Base-by-base conservation (phyloP, 805 yeast genomes). In the Sporopachydermia quercuum region DNA sequence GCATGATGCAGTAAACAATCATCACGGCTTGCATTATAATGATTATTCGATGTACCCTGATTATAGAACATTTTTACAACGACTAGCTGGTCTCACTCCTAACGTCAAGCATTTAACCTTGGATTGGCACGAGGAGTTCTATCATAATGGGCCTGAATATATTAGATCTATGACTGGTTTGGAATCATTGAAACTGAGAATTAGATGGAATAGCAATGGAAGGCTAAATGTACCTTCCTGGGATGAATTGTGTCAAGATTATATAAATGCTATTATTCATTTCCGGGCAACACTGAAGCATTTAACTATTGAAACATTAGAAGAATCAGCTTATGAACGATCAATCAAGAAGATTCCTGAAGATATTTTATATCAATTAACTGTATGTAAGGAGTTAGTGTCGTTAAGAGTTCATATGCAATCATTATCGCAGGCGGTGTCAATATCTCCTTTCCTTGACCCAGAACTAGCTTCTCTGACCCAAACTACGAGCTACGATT, bases 251-350 rank as follows among this genome's bases (percentile, higher is more conserved):
- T 40, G 42, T 18, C 19, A 4, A 4, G 16, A 39, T 4, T 38
- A 38, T 36, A 5, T 38, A 19, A 18, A 19, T 14, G 37, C 42
- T n/a, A 40, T 40, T 6, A 36, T 39, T 15, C 15, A 15, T n/a
- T 40, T 37, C 38, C 4, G 16, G 15, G 37, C 5, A 4, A 16
- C 42, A 4, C 18, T 40, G 4, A 11, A 13, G 15, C 23, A 37
- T 15, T 17, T 40, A 5, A 18, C 37, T 4, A 14, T 40, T 4
- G 42, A 40, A 11, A 35, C 38, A 16, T 30, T 40, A 18, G 37
- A 40, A 33, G 42, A 40, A 18, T 14, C 8, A 17, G 17, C 41
- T 4, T 37, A 4, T 37, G 18, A 33, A 5, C 14, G 38, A n/a
- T 18, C 42, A 15, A 13, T 11, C 11, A 40, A 37, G 42, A 18